These are phyloP conservation scores for Yamadazyma diddensiae DNA, from an alignment of 1,139 yeast genomes.

Conservation along the genomic window DNA sequence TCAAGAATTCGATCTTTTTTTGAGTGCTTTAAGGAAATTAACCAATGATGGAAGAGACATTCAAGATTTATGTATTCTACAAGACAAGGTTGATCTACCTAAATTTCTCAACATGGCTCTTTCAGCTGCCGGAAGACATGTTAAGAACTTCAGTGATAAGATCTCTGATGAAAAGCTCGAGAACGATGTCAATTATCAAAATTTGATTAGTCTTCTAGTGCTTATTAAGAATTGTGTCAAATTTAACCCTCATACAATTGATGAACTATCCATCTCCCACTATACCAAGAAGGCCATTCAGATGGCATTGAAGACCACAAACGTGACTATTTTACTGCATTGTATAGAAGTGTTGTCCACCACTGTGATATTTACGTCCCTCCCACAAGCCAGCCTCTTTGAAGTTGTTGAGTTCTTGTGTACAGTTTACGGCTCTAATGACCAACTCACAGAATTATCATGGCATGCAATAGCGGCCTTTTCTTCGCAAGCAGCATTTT, in stretches of 20 bases:
- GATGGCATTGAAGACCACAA: constrained; percentile 44
- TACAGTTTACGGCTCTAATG: constrained; percentile 31
- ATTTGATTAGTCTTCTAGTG: constrained; percentile 25
- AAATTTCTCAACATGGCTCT: constrained; percentile 17
- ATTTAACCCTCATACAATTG: constrained; percentile 46
- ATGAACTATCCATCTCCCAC: constrained; percentile 33
- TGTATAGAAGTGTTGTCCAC: constrained; percentile 48
- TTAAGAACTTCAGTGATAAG: constrained; percentile 9
- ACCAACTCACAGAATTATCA: constrained; percentile 33
- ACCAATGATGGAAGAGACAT: constrained; percentile 63
- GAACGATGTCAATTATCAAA: constrained; percentile 14
- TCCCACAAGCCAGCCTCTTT: constrained; percentile 41
- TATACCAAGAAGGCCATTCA: constrained; percentile 35
- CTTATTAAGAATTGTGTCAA: constrained; percentile 46
- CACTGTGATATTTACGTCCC: constrained; percentile 43
- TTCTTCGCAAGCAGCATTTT: constrained; percentile 20
- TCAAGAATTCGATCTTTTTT: constrained; percentile 50
- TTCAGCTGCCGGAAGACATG: constrained; percentile 12
- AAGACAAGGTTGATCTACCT: constrained; percentile 41
- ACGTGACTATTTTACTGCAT: constrained; percentile 34
- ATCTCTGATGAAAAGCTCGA: constrained; percentile 5
- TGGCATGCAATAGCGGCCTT: constrained; percentile 31
- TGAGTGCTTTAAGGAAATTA: constrained; percentile 49
- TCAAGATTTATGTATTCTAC: constrained; percentile 53
- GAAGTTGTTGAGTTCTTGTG: constrained; percentile 47